Conservation (phyloP, 2,329 filamentous ascomycete genomes). For the Trichoderma harzianum region DNA sequence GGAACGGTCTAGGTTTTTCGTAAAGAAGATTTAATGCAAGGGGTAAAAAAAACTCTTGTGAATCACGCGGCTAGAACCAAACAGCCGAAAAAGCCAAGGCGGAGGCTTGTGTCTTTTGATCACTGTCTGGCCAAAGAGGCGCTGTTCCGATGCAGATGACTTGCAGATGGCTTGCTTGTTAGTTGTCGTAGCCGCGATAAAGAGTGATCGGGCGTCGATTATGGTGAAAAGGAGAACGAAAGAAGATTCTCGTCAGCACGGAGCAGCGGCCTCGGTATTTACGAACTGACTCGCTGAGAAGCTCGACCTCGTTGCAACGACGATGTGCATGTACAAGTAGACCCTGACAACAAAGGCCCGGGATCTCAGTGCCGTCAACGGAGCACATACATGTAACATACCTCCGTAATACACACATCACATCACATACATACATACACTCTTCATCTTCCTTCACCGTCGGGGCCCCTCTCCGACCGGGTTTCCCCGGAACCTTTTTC, state of each 20-base stretch:
- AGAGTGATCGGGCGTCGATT: neutral
- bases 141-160: neutral
- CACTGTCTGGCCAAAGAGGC: neutral
- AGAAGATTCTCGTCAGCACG: neutral
- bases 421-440: neutral
- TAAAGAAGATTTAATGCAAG: neutral
- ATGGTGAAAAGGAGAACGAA: neutral
- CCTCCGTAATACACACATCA: neutral
- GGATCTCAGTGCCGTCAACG: neutral
- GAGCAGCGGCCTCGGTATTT: neutral
- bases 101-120: neutral
- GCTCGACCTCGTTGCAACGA: neutral
- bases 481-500: slow-evolving; percentile 3
- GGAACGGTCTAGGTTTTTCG: neutral
- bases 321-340: neutral
- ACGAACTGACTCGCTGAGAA: neutral
- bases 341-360: neutral
- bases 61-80: neutral
- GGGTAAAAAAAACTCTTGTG: neutral
- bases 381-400: neutral
- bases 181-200: neutral
- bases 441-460: neutral
- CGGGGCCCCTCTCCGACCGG: neutral
- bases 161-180: neutral
- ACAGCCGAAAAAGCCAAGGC: neutral